phyloP scores from a whole-genome alignment of 164 flowering plant species.

The Taxillus chinensis region DNA sequence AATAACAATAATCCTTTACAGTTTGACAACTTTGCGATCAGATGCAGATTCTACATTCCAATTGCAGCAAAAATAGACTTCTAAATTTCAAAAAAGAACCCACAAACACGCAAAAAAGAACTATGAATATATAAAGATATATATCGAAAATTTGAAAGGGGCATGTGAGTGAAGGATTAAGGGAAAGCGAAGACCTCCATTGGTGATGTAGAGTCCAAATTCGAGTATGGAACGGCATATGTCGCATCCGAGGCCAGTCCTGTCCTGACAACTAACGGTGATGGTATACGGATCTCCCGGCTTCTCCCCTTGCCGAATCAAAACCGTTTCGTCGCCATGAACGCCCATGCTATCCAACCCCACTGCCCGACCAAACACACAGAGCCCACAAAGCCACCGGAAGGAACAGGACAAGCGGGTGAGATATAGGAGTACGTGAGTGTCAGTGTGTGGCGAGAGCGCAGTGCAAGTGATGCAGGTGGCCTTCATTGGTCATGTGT shows the following conservation, averaged over 20 bases:
- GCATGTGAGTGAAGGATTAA: background rate
- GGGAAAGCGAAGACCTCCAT: constrained; percentile 43
- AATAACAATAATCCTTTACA: too few relatives aligned
- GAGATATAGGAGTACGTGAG: too few relatives aligned
- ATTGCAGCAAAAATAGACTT: background rate
- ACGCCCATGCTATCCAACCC: constrained; percentile 23
- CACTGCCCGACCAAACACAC: background rate
- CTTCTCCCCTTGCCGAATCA: constrained; percentile 39
- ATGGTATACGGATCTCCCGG: constrained; percentile 54
- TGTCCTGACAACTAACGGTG: constrained; percentile 80
- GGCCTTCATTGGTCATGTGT: too few relatives aligned
- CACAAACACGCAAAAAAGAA: too few relatives aligned
- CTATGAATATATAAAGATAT: too few relatives aligned
- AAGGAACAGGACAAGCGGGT: too few relatives aligned
- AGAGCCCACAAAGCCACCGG: background rate
- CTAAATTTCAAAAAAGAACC: background rate
- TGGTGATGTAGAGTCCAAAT: constrained; percentile 59
- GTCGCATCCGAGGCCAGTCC: constrained; percentile 75
- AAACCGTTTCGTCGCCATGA: constrained; percentile 54
- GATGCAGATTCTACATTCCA: too few relatives aligned
- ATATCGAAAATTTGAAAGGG: too few relatives aligned
- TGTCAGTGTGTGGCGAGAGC: too few relatives aligned
- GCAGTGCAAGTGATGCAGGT: too few relatives aligned
- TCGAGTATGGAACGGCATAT: constrained; percentile 66
- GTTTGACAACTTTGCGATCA: too few relatives aligned